Base-by-base conservation (phyloP, 2,329 filamentous ascomycete species). In the Penicillium sp. region DNA sequence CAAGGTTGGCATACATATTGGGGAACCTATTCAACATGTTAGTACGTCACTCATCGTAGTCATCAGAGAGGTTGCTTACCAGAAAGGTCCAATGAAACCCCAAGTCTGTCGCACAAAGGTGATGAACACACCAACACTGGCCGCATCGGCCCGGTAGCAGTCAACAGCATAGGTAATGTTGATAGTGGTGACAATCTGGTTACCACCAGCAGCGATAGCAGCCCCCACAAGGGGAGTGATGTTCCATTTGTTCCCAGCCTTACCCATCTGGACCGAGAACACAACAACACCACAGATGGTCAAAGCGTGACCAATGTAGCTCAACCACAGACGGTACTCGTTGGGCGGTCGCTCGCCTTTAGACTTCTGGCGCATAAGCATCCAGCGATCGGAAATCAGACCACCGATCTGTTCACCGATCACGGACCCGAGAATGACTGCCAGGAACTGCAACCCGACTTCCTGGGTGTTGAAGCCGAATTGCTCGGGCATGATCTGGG, bases 131-230 rank as follows among this genome's bases (percentile, higher is more conserved):
- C 85, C 85, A 16, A 88, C 78, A 52, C 80, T 81, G 0, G 80
- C 81, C 0, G 83, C 78, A 57, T 87, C 80, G 35, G 81, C 74
- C 0, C 76, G 78, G 62, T 86, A 82, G 64, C 82, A 85, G 63
- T 88, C 85, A 2, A 88, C 81, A 0, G 84, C 80, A 65, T 73
- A 88, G 0, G 85, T 88, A 48, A 86, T 82, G 49, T 86, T 69
- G 1, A 87, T 80, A 0, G 85, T 88, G 1, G 85, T 87, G 13
- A 87, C 78, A 27, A 88, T 81, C 68, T 88, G 85, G 62, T 86
- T 87, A 1, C 85, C 85, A 8, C 75, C 80, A 0, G 80, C 80
- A 0, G 76, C 77, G 54, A 84, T 79, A 4, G 78, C 84, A 5
- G 78, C 78, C 3, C 85, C 85, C 19, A 87, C 64, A 10, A 86